phyloP scores from a whole-genome alignment of 2,329 filamentous ascomycete genomes.

The Aureobasidium sp. region DNA sequence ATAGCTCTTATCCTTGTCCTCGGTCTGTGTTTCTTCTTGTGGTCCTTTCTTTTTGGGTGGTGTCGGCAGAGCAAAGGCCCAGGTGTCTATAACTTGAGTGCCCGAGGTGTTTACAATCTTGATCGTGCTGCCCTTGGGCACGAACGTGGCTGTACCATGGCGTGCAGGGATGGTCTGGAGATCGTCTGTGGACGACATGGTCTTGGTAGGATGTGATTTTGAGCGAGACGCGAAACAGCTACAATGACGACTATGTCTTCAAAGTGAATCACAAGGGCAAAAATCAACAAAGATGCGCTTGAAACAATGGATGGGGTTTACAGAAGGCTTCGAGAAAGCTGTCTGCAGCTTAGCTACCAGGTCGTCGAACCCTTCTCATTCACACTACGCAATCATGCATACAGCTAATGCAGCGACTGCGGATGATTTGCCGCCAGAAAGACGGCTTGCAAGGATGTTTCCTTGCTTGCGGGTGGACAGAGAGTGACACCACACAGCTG shows the following conservation, averaged over 20 bases:
- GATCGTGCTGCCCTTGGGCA: slow-evolving; percentile 40
- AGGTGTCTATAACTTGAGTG: slow-evolving; percentile 42
- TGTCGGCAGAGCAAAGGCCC: slow-evolving; percentile 41
- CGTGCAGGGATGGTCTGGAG: slow-evolving; percentile 40
- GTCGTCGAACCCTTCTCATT: neutral
- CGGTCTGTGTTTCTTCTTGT: slow-evolving; percentile 17
- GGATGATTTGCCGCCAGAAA: slow-evolving; percentile 6
- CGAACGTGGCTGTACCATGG: slow-evolving; percentile 43
- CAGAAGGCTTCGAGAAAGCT: slow-evolving; percentile 4
- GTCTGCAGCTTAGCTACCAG: neutral
- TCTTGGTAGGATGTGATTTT: neutral
- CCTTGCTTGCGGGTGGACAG: neutral
- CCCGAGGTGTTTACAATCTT: slow-evolving; percentile 45
- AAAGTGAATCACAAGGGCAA: neutral
- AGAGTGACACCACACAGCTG: neutral
- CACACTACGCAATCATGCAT: slow-evolving; percentile 9
- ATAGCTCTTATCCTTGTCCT: slow-evolving; percentile 19
- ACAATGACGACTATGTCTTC: neutral
- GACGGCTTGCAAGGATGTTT: slow-evolving; percentile 8
- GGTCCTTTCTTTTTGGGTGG: slow-evolving; percentile 33
- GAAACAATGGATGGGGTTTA: neutral
- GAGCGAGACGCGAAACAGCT: neutral
- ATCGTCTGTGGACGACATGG: neutral
- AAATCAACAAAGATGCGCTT: neutral
- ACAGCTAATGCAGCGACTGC: neutral